Evolutionary conservation across 2,329 filamentous ascomycete species (phyloP), one percentile per base, ranked within the genome.

Genomic region (Botryotinia narcissicola): DNA sequence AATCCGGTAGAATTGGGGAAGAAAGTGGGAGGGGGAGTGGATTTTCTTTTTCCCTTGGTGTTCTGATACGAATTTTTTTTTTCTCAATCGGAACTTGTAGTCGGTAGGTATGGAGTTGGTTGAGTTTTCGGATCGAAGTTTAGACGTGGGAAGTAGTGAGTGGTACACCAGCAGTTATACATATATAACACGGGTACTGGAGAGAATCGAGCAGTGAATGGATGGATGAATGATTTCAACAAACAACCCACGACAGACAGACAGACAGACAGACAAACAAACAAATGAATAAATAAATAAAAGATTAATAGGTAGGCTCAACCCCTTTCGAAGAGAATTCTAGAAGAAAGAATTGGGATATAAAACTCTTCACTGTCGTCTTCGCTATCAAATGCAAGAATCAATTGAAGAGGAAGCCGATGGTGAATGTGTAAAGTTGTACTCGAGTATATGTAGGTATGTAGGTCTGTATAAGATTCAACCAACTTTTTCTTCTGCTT

Each of bases 1-100:
- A 73, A 42, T 51, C 68, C 73, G 73, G 73, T 51, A 60, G 62
- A 70, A 63, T 42, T 71, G 72, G 18, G 25, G 67, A 29, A 46
- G 35, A 35, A 35, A 40, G 35, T 37, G 22, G 32, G 46, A 37
- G 40, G 32, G 32, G 32, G 46, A 40, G 64, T 67, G 64, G 64
- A 29, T 67, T 67, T 67, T 51, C 51, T 37, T 51, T 54, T 14
- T 10, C 48, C 35, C 12, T 51, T 37, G 44, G 44, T 67, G 63
- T 51, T 48, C 44, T 25, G 63, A 51, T 67, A 32, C 35, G n/a
- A 44, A 29, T n/a, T 51, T 66, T 66, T 46, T 32, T 48, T 51
- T 66, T 35, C 22, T 46, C 4, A 35, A 20, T 46, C 29, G 25
- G 12, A 62, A 40, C 25, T 9, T 9, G 60, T 62, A 61, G 48